Percentiles rank a stretch among this genome's conserved stretches.
These are phyloP conservation scores for Mortierella sp. DNA, from an alignment of 371 early-diverging fungal genomes.

Conservation along the genomic window DNA sequence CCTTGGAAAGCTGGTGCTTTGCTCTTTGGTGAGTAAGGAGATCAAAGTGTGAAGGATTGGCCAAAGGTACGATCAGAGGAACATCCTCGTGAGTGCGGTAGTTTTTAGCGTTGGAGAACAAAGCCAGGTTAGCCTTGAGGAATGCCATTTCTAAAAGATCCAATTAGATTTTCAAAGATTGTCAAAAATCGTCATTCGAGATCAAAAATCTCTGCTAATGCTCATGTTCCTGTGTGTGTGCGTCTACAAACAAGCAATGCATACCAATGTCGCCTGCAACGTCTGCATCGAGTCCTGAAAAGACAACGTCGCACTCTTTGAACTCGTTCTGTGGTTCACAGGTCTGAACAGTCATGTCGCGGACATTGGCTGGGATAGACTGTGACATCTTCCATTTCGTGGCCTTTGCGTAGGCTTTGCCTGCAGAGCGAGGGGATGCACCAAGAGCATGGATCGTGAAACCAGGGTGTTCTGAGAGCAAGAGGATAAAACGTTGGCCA, in stretches of 20 bases:
- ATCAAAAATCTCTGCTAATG: background rate
- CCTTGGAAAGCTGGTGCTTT: conserved; percentile 73
- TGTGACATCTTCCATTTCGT: conserved; percentile 90
- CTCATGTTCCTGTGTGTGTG: background rate
- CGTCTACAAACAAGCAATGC: background rate
- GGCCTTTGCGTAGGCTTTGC: conserved; percentile 83
- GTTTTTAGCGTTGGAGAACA: conserved; percentile 97
- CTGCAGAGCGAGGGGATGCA: conserved; percentile 93
- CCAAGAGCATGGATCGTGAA: conserved; percentile 91
- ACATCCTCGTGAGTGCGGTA: conserved; percentile 90
- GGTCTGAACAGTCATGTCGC: conserved; percentile 70
- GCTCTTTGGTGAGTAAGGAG: conserved; percentile 83
- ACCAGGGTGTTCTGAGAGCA: conserved; percentile 88
- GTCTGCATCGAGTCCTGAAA: conserved; percentile 93
- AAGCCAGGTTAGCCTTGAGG: conserved; percentile 82
- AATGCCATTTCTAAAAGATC: conserved; percentile 80
- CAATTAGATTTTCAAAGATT: background rate
- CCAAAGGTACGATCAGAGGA: conserved; percentile 94
- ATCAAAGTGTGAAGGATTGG: conserved; percentile 89
- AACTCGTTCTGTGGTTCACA: conserved; percentile 86
- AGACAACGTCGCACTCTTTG: conserved; percentile 87
- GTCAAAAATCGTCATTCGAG: no score
- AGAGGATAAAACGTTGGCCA: conserved; percentile 95
- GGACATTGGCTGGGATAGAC: conserved; percentile 78
- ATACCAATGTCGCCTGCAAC: conserved; percentile 94